Evolutionary conservation across 2,329 filamentous ascomycete genomes (phyloP).

Genomic region (Malbranchea zuffiana): DNA sequence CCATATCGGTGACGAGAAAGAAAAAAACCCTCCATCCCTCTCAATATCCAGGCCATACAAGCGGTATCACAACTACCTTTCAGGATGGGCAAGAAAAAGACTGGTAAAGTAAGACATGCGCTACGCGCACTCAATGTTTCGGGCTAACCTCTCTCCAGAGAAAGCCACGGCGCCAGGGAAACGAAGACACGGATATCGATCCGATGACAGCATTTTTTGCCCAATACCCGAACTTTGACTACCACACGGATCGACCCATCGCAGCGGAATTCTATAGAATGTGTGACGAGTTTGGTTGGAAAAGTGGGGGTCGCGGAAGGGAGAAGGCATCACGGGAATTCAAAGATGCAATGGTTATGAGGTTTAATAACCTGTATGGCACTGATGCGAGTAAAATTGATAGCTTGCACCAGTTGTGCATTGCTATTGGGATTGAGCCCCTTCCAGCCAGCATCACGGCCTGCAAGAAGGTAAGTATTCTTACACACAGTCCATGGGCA

Average conservation of each 20-base stretch:
- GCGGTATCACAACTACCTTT: too few relatives aligned
- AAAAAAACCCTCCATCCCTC: too few relatives aligned
- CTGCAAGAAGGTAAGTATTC: background rate
- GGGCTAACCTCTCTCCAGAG: too few relatives aligned
- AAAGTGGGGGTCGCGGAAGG: background rate
- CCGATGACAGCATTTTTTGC: background rate
- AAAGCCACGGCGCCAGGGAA: background rate
- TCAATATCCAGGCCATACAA: too few relatives aligned
- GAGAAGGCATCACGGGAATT: background rate
- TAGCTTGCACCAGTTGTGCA: background rate
- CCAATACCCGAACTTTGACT: background rate
- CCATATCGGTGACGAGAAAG: too few relatives aligned
- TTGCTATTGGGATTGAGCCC: background rate
- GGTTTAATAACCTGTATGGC: conserved; percentile 1
- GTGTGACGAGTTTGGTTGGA: background rate
- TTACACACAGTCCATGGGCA: background rate
- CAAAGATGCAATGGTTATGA: background rate
- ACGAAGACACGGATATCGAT: background rate
- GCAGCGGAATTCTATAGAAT: conserved; percentile 1
- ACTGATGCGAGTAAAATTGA: background rate
- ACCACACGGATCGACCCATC: background rate
- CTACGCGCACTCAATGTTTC: too few relatives aligned
- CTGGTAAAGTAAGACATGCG: too few relatives aligned
- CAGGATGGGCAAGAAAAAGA: too few relatives aligned
- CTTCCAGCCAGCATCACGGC: background rate